Evolutionary conservation across 176 grass and related monocot species (phyloP), one percentile per base, ranked within the genome.

Genomic region (Rhynchospora breviuscula): DNA sequence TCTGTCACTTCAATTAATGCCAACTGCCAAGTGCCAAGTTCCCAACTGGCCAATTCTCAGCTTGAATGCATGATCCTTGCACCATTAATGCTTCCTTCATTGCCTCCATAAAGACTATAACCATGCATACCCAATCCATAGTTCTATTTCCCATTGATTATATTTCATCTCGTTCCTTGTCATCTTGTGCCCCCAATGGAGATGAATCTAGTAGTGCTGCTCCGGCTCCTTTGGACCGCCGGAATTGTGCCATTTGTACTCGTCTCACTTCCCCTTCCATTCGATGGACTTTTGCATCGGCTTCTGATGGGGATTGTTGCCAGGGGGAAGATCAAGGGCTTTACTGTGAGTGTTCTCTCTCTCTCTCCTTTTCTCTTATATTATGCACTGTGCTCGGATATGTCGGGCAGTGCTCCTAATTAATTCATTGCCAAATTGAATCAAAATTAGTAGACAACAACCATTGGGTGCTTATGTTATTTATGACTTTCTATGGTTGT

Each of bases 271-370:
- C 85, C 85, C 8, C 53, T 66, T 10, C 59, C 80, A 14, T 78
- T 67, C 3, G 0, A 49, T 0, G 60, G 81, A 6, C 60, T 88
- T 57, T 47, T 88, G 12, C 80, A 79, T 79, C 79, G 71, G 25
- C 47, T 75, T 19, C 17, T 79, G 43, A 69, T 70, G 17, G 70
- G 22, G 45, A 84, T 88, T 22, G 54, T 48, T 68, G 43, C 67
- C 45, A 84, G 86, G 29, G 86, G 80, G 59, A 82, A 82, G 59
- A 66, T 67, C 60, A 82, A 82, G 79, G 22, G n/a, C 31, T 66
- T 10, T 51, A 65, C 17, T 51, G 59, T 81, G 58, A 81, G 79
- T 81, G 7, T 5, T 0, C n/a, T 80, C 29, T 79, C n/a, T n/a
- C 1, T n/a, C 78, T 59, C 56, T 61, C 46, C 2, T 23, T 49